Evolutionary conservation across 2,329 filamentous ascomycete species (phyloP).

Genomic region (Hymenotorrendiella dingleyae): DNA sequence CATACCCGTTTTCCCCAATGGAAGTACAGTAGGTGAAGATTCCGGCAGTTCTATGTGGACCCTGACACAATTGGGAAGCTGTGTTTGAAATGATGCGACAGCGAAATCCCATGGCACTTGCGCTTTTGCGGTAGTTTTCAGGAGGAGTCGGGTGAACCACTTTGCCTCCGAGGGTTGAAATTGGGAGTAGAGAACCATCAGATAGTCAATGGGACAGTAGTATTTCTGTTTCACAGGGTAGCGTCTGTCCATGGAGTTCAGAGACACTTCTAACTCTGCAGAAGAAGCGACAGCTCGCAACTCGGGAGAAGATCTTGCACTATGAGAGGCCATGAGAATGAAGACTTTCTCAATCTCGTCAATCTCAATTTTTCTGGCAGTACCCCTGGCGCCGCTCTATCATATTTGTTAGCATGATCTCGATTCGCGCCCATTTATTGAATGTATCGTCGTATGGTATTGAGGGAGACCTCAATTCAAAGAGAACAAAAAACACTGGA

Average conservation of each 20-base stretch:
- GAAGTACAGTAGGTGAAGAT: constrained; percentile 39
- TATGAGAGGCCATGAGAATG: constrained; percentile 59
- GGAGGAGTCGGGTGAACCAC: constrained; percentile 76
- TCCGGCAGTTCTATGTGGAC: constrained; percentile 63
- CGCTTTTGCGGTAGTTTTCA: constrained; percentile 70
- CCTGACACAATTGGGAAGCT: constrained; percentile 63
- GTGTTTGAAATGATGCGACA: constrained; percentile 52
- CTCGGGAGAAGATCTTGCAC: constrained; percentile 63
- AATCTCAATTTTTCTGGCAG: constrained; percentile 47
- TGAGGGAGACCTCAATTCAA: not conserved
- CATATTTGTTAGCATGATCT: not conserved
- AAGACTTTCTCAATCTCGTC: constrained; percentile 68
- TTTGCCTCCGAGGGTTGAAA: constrained; percentile 68
- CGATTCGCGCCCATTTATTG: no score
- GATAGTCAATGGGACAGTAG: constrained; percentile 31
- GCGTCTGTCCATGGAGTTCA: no score
- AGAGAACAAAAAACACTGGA: not conserved
- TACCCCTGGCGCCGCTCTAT: constrained; percentile 5
- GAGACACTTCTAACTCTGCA: no score
- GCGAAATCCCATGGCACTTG: constrained; percentile 44
- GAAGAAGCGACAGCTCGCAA: constrained; percentile 43
- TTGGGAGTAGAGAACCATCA: constrained; percentile 53
- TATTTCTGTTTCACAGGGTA: constrained; percentile 1
- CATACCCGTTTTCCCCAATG: constrained; percentile 10
- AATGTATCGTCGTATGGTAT: not conserved